Conservation (phyloP, 192 early-diverging fungal species). For the Backusella mclennaniae region DNA sequence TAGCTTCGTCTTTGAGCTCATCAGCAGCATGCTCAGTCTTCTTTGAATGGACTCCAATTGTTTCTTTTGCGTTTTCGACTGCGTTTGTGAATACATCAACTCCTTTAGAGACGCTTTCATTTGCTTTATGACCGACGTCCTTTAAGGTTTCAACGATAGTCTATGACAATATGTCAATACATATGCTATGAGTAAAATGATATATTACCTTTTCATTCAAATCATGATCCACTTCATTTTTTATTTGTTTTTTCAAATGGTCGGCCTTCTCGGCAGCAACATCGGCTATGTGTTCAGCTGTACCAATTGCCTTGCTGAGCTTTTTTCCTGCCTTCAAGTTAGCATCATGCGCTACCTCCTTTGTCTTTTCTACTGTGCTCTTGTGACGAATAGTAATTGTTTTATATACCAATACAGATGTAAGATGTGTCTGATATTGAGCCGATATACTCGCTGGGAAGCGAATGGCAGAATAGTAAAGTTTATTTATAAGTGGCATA, state of each 20-base stretch:
- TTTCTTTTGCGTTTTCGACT: slow-evolving; percentile 26
- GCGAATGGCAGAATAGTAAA: neutral
- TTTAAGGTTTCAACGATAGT: slow-evolving; percentile 20
- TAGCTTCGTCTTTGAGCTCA: slow-evolving; percentile 4
- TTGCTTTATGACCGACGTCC: slow-evolving; percentile 26
- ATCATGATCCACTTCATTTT: neutral
- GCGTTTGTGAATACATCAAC: neutral
- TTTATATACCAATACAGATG: neutral
- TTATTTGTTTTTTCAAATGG: neutral
- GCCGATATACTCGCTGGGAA: neutral
- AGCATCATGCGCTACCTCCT: neutral
- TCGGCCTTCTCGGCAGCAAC: neutral
- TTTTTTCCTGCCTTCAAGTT: slow-evolving; percentile 1
- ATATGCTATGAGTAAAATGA: neutral
- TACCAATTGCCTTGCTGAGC: neutral
- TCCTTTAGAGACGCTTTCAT: slow-evolving; percentile 10
- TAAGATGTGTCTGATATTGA: neutral
- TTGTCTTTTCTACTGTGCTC: neutral
- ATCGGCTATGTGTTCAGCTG: neutral
- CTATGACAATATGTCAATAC: neutral
- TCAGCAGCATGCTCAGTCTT: slow-evolving; percentile 7
- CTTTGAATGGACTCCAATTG: slow-evolving; percentile 19
- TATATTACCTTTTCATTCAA: neutral
- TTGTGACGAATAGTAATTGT: neutral
- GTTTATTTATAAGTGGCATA: neutral